phyloP scores from a whole-genome alignment of 225 moss, liverwort and hornwort species.

The Bryoerythrophyllum caledonicum region DNA sequence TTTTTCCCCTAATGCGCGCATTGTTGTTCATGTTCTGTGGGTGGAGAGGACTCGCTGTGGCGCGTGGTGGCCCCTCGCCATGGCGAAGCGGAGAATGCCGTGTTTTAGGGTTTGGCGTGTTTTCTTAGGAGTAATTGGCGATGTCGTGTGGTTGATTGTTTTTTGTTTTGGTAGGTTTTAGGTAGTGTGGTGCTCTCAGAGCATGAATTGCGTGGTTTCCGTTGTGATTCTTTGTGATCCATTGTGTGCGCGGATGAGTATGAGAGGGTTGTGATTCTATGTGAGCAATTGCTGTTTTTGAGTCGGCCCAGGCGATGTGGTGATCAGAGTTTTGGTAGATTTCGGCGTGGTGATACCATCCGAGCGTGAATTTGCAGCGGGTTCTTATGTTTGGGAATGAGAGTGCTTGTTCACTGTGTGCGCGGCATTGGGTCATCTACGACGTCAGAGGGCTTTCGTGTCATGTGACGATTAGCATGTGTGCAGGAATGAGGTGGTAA shows the following conservation, averaged over 20 bases:
- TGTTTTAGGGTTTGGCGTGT: background rate
- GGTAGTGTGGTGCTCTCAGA: background rate
- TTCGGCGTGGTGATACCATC: background rate
- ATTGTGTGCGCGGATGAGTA: background rate
- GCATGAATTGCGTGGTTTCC: background rate
- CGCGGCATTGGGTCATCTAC: background rate
- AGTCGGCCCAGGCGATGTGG: conserved; percentile 6
- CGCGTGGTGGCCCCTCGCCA: no score
- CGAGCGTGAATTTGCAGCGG: conserved; percentile 1
- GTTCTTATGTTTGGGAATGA: background rate
- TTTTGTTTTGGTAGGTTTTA: background rate
- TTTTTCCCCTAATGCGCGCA: no score
- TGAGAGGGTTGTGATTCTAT: background rate
- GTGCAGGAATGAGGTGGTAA: background rate
- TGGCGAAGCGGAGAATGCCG: background rate
- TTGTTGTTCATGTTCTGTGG: background rate
- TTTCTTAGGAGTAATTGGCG: background rate
- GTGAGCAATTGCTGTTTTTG: conserved; percentile 12
- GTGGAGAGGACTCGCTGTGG: background rate
- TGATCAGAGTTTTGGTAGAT: background rate
- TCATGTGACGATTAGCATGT: background rate
- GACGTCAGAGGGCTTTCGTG: background rate
- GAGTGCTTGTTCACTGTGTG: background rate
- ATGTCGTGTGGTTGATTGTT: background rate
- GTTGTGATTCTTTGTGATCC: background rate